phyloP scores from a whole-genome alignment of 306 rosid genomes.

The Rosa rugosa region DNA sequence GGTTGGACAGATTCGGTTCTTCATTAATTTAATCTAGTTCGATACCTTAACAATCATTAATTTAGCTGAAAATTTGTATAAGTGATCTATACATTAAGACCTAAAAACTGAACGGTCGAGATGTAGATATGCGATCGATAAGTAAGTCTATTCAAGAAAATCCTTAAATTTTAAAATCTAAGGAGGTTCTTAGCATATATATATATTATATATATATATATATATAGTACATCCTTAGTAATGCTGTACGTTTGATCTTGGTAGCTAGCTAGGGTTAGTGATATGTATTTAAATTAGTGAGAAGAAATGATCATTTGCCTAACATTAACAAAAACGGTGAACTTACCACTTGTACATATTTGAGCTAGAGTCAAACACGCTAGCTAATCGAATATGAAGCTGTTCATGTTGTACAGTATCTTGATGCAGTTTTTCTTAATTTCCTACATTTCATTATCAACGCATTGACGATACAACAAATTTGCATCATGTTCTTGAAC shows the following conservation, averaged over 20 bases:
- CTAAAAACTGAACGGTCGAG: too few relatives aligned
- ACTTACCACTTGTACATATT: not conserved
- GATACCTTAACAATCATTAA: too few relatives aligned
- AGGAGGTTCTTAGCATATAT: too few relatives aligned
- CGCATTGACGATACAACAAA: not conserved
- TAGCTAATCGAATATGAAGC: not conserved
- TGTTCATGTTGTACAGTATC: not conserved
- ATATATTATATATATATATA: too few relatives aligned
- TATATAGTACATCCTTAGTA: not conserved
- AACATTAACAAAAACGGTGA: constrained; percentile 20
- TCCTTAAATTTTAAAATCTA: too few relatives aligned
- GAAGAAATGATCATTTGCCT: constrained; percentile 2
- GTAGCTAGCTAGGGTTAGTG: constrained; percentile 3
- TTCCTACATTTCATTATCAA: constrained; percentile 21
- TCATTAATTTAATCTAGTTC: too few relatives aligned
- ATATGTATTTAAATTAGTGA: not conserved
- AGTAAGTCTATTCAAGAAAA: too few relatives aligned
- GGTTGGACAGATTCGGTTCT: too few relatives aligned
- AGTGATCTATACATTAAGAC: too few relatives aligned
- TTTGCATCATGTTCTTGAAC: not conserved
- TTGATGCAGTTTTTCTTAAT: not conserved
- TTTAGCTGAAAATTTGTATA: too few relatives aligned
- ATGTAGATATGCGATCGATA: too few relatives aligned
- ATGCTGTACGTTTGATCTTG: not conserved
- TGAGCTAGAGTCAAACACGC: constrained; percentile 25